Evolutionary conservation across 1,284 basidiomycete species (phyloP).

Genomic region (Moesziomyces parantarcticus): DNA sequence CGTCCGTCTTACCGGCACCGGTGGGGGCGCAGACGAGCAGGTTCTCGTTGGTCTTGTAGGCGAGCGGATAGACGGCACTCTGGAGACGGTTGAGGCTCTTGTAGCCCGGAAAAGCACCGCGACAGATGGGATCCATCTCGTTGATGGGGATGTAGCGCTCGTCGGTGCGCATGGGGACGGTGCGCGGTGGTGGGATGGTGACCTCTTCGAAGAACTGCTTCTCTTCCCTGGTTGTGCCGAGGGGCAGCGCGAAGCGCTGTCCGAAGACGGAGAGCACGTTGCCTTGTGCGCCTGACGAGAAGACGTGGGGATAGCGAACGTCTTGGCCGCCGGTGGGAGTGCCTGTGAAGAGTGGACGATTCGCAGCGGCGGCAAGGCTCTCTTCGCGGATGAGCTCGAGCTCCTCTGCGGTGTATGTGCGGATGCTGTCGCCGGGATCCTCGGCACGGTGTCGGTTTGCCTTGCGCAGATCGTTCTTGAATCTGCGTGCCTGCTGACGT

Average conservation of each 20-base stretch:
- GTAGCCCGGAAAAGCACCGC: slow-evolving; percentile 91
- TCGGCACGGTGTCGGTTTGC: slow-evolving; percentile 19
- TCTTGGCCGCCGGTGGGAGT: slow-evolving; percentile 74
- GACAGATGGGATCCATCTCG: slow-evolving; percentile 82
- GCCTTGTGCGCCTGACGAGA: slow-evolving; percentile 78
- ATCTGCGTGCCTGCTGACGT: slow-evolving; percentile 56
- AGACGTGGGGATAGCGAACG: slow-evolving; percentile 83
- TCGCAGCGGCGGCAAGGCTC: slow-evolving; percentile 75
- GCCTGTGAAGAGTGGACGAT: slow-evolving; percentile 75
- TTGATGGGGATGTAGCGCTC: slow-evolving; percentile 81
- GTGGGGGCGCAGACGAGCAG: slow-evolving; percentile 77
- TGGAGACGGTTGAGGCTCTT: slow-evolving; percentile 90
- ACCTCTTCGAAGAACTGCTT: slow-evolving; percentile 77
- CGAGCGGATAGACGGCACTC: slow-evolving; percentile 91
- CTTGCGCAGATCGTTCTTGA: slow-evolving; percentile 53
- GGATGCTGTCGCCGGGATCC: slow-evolving; percentile 33
- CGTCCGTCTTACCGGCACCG: slow-evolving; percentile 90
- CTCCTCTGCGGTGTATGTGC: slow-evolving; percentile 72
- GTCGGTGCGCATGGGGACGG: slow-evolving; percentile 78
- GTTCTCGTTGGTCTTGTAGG: slow-evolving; percentile 94
- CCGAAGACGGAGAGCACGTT: slow-evolving; percentile 79
- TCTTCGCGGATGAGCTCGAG: slow-evolving; percentile 77
- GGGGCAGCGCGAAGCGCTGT: slow-evolving; percentile 81
- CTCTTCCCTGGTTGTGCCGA: slow-evolving; percentile 80
- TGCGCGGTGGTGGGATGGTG: slow-evolving; percentile 83